These are phyloP conservation scores for Spatholobus suberectus DNA, from an alignment of 306 rosid genomes.

Conservation along the genomic window DNA sequence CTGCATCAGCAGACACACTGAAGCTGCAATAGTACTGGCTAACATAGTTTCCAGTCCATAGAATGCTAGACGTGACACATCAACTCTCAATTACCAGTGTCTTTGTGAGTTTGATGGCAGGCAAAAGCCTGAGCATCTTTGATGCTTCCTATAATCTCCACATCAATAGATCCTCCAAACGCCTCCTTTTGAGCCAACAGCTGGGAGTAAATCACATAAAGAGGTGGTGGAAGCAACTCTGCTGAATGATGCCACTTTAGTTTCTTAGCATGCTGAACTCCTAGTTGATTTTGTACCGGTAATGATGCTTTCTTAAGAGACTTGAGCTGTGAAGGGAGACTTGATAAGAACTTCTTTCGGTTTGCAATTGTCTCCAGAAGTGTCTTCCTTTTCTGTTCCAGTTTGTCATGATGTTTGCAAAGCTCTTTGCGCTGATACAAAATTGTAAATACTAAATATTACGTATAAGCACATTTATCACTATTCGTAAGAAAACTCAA, in stretches of 20 bases:
- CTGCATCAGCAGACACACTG: conserved; percentile 2
- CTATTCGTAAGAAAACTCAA: not conserved
- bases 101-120: conserved; percentile 64
- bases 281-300: conserved; percentile 81
- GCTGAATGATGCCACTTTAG: conserved; percentile 80
- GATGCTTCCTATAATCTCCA: conserved; percentile 78
- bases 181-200: conserved; percentile 85
- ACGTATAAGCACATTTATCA: not conserved
- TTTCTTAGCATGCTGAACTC: conserved; percentile 68
- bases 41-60: conserved; percentile 8
- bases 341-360: conserved; percentile 73
- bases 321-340: conserved; percentile 84
- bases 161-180: conserved; percentile 69
- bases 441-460: conserved; percentile 10
- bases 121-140: conserved; percentile 82
- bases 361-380: conserved; percentile 71
- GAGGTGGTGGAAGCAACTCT: conserved; percentile 81
- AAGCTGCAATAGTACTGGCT: not conserved
- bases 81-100: conserved; percentile 59
- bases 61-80: conserved; percentile 17
- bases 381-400: conserved; percentile 69
- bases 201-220: conserved; percentile 79
- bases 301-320: conserved; percentile 81
- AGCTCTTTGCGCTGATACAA: conserved; percentile 76
- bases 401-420: conserved; percentile 72